Evolutionary conservation across 768 basidiomycete species (phyloP).

Genomic region (Leccinum subtestaceum): DNA sequence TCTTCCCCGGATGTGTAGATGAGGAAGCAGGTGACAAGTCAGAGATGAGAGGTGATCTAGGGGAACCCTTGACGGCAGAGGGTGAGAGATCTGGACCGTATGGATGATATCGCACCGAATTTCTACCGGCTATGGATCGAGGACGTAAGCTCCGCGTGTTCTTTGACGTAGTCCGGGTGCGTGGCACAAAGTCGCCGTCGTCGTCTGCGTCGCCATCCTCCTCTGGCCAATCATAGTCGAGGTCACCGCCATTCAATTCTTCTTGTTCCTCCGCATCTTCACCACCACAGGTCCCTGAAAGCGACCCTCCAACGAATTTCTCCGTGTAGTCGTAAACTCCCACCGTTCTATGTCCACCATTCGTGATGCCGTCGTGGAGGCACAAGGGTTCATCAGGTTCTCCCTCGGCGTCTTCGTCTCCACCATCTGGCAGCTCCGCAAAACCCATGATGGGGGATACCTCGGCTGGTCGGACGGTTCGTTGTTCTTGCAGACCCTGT

Average conservation of each 20-base stretch:
- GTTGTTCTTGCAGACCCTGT: slow-evolving; percentile 32
- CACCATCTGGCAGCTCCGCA: slow-evolving; percentile 26
- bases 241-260: slow-evolving; percentile 19
- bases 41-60: slow-evolving; percentile 33
- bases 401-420: slow-evolving; percentile 38
- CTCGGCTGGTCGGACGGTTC: slow-evolving; percentile 33
- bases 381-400: slow-evolving; percentile 31
- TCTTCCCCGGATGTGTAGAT: slow-evolving; percentile 24
- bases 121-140: slow-evolving; percentile 33
- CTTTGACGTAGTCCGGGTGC: slow-evolving; percentile 35
- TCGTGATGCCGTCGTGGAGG: slow-evolving; percentile 18
- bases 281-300: slow-evolving; percentile 22
- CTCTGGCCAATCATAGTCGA: slow-evolving; percentile 31
- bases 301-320: slow-evolving; percentile 18
- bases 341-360: slow-evolving; percentile 30
- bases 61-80: slow-evolving; percentile 30
- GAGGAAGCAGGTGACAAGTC: slow-evolving; percentile 28
- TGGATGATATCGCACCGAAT: slow-evolving; percentile 33
- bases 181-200: slow-evolving; percentile 36
- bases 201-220: slow-evolving; percentile 30
- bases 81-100: slow-evolving; percentile 28
- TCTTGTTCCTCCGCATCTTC: slow-evolving; percentile 29
- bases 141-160: slow-evolving; percentile 37
- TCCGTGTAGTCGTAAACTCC: slow-evolving; percentile 23
- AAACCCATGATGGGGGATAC: slow-evolving; percentile 32